Percentiles rank a stretch among this genome's conserved stretches.
Conservation (phyloP, 192 early-diverging fungal species). For the Radiomyces spectabilis region DNA sequence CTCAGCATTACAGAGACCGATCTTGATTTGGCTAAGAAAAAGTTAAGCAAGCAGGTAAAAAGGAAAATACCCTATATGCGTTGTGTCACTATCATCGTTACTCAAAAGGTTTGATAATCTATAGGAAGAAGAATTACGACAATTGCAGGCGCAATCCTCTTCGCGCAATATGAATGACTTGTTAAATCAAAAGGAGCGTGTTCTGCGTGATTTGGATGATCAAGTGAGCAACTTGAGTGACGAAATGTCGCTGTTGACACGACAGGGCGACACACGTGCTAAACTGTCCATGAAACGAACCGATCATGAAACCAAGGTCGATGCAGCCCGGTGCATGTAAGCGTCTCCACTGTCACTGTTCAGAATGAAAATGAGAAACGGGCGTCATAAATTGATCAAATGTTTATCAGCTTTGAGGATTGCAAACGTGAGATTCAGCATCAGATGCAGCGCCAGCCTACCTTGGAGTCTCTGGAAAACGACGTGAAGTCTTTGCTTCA, state of each 20-base stretch:
- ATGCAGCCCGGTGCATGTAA: constrained; percentile 3
- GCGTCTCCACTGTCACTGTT: no score
- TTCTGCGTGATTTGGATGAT: constrained; percentile 24
- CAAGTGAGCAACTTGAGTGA: constrained; percentile 31
- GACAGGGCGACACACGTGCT: constrained; percentile 55
- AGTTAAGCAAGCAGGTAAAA: no score
- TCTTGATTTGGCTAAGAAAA: no score
- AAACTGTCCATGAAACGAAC: constrained; percentile 46
- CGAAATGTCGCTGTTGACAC: constrained; percentile 53
- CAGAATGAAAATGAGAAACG: neutral
- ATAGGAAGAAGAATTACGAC: no score
- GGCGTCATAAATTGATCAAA: no score
- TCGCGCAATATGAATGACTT: no score
- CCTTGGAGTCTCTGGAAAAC: constrained; percentile 6
- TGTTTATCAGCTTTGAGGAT: no score
- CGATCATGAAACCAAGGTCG: constrained; percentile 34
- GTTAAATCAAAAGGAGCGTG: constrained; percentile 2
- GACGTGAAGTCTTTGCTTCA: constrained; percentile 7
- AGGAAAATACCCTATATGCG: no score
- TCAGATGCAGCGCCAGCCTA: constrained; percentile 2
- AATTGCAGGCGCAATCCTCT: no score
- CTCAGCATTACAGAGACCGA: no score
- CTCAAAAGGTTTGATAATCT: no score
- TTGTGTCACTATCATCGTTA: no score
- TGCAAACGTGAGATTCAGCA: constrained; percentile 4